Conservation (phyloP, 2,329 filamentous ascomycete genomes). For the Calonectria multiphialidica region DNA sequence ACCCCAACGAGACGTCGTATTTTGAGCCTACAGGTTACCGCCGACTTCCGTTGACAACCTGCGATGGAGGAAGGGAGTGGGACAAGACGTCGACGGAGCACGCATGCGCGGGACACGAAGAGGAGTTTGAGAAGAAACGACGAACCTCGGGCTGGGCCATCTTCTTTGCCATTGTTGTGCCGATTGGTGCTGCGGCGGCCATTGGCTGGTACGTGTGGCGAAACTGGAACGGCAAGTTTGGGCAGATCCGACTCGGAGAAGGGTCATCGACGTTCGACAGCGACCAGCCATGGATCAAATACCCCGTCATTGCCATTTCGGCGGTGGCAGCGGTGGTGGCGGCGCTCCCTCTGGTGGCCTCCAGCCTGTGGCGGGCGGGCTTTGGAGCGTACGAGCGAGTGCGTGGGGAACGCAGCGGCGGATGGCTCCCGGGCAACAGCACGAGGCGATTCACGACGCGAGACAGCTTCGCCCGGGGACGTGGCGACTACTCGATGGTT, state of each 20-base stretch:
- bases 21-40: constrained; percentile 90
- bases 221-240: constrained; percentile 91
- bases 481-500: constrained; percentile 89
- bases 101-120: constrained; percentile 82
- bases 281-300: constrained; percentile 82
- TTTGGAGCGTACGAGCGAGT: constrained; percentile 65
- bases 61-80: constrained; percentile 78
- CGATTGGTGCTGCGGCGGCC: constrained; percentile 76
- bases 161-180: constrained; percentile 87
- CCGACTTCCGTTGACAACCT: constrained; percentile 90
- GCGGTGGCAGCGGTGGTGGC: constrained; percentile 71
- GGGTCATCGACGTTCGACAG: constrained; percentile 67
- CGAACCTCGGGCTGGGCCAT: constrained; percentile 79
- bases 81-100: constrained; percentile 71
- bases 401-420: constrained; percentile 61
- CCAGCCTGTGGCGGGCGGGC: constrained; percentile 78
- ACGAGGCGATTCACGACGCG: constrained; percentile 86
- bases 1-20: constrained; percentile 82
- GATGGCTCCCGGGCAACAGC: constrained; percentile 64
- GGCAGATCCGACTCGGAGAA: constrained; percentile 91
- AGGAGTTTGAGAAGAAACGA: constrained; percentile 81
- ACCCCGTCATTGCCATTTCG: constrained; percentile 81
- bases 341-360: constrained; percentile 77
- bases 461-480: constrained; percentile 87
- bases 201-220: constrained; percentile 88